Base-by-base conservation (phyloP, 345 rosid genomes). In the Mercurialis annua region DNA sequence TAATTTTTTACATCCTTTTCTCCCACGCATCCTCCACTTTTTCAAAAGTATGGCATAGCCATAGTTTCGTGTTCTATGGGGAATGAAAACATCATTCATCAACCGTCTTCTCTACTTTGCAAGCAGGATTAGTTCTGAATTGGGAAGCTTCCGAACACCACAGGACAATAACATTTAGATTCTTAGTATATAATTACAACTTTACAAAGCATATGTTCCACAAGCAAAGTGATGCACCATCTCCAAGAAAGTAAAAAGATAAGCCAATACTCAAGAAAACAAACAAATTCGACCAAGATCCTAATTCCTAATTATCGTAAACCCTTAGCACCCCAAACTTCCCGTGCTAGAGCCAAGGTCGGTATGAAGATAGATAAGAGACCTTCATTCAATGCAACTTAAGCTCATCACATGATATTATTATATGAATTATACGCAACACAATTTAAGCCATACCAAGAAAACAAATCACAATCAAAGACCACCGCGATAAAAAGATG, bases 401-500 rank as follows among this genome's bases (percentile, higher is more conserved):
- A 62, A 24, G 15, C 21, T 62, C 24, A 18, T 40, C 50, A 24
- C 21, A 24, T 10, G 21, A 33, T 5, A 23, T 24, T 24, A 16
- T 30, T 15, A 29, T 23, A 24, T 2, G 4, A 47, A 20, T 36
- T 33, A 34, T 36, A 33, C 47, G n/a, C 27, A 14, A 57, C 15
- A 10, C 23, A 57, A 11, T 24, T 6, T 18, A 33, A 20, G 14
- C 3, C 12, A 18, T n/a, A 20, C 17, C 11, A 12, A 26, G 63
- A 58, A 24, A 61, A 18, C 44, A 47, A 47, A 38, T n/a, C 42
- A 49, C 29, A 69, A 51, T 58, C 24, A 57, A 27, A 24, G 16
- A 47, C 16, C 47, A 72, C 43, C 51, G 51, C 5, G 10, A 30
- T 12, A 54, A 29, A 62, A 27, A 20, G 55, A 68, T 30, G 52